Conservation (phyloP, 2,329 filamentous ascomycete species). For the Calonectria naviculata region DNA sequence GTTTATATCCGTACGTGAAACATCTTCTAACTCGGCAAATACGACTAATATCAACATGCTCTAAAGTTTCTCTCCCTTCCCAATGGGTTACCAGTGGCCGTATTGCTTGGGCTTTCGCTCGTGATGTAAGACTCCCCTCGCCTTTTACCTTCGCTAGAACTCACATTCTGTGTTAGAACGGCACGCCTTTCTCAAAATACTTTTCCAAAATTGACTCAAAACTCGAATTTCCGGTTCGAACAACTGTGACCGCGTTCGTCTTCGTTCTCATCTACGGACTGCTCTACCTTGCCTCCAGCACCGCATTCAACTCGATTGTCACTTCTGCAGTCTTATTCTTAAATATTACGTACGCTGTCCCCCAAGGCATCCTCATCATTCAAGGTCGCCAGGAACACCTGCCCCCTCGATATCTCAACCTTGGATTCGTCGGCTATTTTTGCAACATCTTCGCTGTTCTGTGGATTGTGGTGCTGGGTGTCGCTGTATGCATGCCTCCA, state of each 20-base stretch:
- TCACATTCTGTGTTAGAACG: not conserved
- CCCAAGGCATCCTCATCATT: constrained; percentile 17
- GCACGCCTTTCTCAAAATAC: constrained; percentile 1
- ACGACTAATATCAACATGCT: not conserved
- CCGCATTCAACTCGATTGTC: constrained; percentile 25
- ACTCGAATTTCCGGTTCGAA: constrained; percentile 2
- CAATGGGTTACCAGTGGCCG: constrained; percentile 14
- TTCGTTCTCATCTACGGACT: constrained; percentile 21
- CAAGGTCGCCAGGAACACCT: constrained; percentile 18
- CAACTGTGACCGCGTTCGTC: not conserved
- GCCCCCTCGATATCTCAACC: constrained; percentile 20
- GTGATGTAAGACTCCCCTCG: not conserved
- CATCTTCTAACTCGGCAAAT: not conserved
- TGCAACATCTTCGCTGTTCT: constrained; percentile 19
- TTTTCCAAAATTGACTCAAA: not conserved
- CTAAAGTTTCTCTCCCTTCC: not conserved
- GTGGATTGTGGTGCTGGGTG: constrained; percentile 21
- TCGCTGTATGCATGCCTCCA: constrained; percentile 22
- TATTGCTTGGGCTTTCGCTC: constrained; percentile 14
- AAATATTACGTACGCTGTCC: constrained; percentile 23
- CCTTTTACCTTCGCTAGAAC: not conserved
- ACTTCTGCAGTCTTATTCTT: constrained; percentile 22
- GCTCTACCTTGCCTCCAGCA: constrained; percentile 20
- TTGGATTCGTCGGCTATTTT: constrained; percentile 14
- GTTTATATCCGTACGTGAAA: constrained; percentile 4